Conservation (phyloP, 257 asterid genomes). For the Solanum ossicruentum region DNA sequence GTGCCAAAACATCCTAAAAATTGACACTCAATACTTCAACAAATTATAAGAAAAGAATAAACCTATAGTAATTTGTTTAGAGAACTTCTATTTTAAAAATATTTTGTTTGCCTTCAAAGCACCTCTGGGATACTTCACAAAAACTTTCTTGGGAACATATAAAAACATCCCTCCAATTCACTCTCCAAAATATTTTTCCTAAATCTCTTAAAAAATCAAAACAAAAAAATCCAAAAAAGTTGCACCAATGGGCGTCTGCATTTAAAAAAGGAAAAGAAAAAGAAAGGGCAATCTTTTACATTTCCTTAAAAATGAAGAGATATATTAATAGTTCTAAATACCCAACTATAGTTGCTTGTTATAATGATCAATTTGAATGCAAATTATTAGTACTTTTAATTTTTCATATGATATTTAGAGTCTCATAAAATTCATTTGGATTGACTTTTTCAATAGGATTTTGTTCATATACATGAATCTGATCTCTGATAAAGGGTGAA, state of each 20-base stretch:
- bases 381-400: too few species aligned
- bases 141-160: neutral
- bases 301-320: neutral
- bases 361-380: neutral
- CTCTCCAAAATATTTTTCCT: neutral
- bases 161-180: neutral
- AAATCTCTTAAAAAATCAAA: neutral
- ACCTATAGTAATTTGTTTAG: neutral
- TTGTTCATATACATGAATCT: too few species aligned
- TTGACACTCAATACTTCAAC: neutral
- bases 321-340: neutral
- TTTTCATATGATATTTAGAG: too few species aligned
- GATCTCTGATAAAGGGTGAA: too few species aligned
- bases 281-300: neutral
- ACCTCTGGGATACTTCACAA: neutral
- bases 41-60: neutral
- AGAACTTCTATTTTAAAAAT: neutral
- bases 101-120: neutral
- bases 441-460: too few species aligned
- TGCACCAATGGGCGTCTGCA: neutral
- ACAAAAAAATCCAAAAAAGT: neutral
- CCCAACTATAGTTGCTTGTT: neutral
- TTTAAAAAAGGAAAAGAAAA: too few species aligned
- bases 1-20: neutral
- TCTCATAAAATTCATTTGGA: too few species aligned